These are phyloP conservation scores for Scutellaria barbata DNA, from an alignment of 257 asterid species.

Conservation along the genomic window DNA sequence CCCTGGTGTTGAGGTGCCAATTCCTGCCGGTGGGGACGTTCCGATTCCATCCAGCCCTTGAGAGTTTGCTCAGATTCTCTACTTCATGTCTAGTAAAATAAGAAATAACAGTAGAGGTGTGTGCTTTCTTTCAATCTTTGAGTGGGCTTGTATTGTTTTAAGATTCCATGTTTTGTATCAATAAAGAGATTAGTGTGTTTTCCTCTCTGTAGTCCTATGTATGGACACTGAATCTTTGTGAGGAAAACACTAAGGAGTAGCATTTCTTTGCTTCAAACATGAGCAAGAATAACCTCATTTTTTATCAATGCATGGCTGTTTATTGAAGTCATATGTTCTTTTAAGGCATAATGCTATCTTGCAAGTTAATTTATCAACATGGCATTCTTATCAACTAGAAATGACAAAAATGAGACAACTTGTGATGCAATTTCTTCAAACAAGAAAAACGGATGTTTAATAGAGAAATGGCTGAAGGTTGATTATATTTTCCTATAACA, in stretches of 20 bases:
- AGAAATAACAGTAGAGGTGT: slow-evolving; percentile 20
- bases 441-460: neutral
- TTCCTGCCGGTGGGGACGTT: slow-evolving; percentile 40
- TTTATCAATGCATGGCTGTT: neutral
- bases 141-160: slow-evolving; percentile 9
- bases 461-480: neutral
- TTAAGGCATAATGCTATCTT: neutral
- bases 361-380: neutral
- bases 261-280: too few species aligned
- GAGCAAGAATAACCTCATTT: neutral
- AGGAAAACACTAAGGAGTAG: neutral
- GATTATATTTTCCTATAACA: neutral
- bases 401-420: neutral
- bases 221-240: neutral
- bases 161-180: slow-evolving; percentile 30
- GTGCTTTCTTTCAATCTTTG: slow-evolving; percentile 22
- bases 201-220: neutral
- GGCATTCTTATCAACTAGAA: neutral
- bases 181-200: slow-evolving; percentile 26
- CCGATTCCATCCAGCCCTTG: slow-evolving; percentile 54
- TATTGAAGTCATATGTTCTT: too few species aligned
- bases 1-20: slow-evolving; percentile 54
- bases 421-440: neutral
- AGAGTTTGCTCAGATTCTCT: slow-evolving; percentile 31
- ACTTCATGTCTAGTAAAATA: slow-evolving; percentile 16